Evolutionary conservation across 306 rosid genomes (phyloP).

Genomic region (Phaseolus lunatus): DNA sequence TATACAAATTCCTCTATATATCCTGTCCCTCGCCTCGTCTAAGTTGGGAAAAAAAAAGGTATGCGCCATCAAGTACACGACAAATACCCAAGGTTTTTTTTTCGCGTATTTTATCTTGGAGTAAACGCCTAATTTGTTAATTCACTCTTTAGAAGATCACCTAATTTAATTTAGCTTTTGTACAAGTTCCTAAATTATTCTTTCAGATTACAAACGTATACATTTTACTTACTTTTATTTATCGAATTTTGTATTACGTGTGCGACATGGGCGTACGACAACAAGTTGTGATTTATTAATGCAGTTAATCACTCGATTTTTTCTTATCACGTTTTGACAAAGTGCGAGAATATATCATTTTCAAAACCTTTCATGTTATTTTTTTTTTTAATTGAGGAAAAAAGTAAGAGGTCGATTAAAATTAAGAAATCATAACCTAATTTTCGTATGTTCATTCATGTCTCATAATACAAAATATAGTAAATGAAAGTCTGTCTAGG

Average conservation of each 20-base stretch:
- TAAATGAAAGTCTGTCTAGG: not conserved
- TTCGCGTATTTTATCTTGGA: not conserved
- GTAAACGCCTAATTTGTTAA: not conserved
- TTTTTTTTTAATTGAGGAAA: not conserved
- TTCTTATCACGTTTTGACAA: too few species aligned
- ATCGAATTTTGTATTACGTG: too few species aligned
- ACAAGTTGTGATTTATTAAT: too few species aligned
- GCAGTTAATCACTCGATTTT: too few species aligned
- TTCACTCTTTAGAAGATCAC: not conserved
- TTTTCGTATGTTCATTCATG: not conserved
- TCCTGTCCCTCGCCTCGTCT: slow-evolving; percentile 8
- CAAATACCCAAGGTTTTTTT: slow-evolving; percentile 1
- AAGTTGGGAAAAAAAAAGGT: not conserved
- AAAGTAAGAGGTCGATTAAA: not conserved
- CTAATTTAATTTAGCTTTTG: not conserved
- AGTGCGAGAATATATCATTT: too few species aligned
- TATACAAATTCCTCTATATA: not conserved
- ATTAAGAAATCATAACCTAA: not conserved
- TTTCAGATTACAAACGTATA: not conserved
- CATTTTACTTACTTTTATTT: not conserved
- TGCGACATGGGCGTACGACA: too few species aligned
- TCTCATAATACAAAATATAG: not conserved
- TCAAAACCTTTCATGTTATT: not conserved
- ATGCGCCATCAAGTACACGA: not conserved
- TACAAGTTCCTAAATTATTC: not conserved